Percentiles rank a stretch among this genome's conserved stretches.
Conservation (phyloP, 2,329 filamentous ascomycete genomes). For the Alternaria sp. region DNA sequence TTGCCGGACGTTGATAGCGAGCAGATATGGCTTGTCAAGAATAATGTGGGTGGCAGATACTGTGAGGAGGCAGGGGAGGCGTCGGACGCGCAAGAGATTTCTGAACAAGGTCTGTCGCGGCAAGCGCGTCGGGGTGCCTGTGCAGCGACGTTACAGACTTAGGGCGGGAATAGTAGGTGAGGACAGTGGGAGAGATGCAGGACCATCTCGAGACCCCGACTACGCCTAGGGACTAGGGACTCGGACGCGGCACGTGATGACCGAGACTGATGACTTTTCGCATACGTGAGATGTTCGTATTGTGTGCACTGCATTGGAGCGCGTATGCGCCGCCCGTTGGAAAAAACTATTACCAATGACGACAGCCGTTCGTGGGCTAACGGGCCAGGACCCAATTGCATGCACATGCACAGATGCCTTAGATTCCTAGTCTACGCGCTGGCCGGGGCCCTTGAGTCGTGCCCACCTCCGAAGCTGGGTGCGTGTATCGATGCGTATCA, state of each 20-base stretch:
- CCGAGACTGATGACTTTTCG: conserved; percentile 18
- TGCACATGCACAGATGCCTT: conserved; percentile 21
- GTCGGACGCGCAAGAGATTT: conserved; percentile 22
- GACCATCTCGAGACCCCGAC: background rate
- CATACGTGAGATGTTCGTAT: conserved; percentile 8
- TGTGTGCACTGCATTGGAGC: conserved; percentile 17
- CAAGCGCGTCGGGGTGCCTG: conserved; percentile 28
- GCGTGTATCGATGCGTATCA: conserved; percentile 1
- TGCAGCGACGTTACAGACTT: conserved; percentile 19
- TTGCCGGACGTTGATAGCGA: conserved; percentile 26
- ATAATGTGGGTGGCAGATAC: conserved; percentile 7
- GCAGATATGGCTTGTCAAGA: conserved; percentile 9
- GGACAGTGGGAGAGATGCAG: conserved; percentile 8
- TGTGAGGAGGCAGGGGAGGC: conserved; percentile 15
- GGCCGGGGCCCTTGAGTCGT: conserved; percentile 25
- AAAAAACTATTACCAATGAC: conserved; percentile 21
- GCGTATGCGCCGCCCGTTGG: conserved; percentile 18
- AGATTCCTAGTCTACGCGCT: conserved; percentile 20
- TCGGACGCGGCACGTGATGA: conserved; percentile 23
- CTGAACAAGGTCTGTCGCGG: conserved; percentile 24
- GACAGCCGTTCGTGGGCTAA: conserved; percentile 23
- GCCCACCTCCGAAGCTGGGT: conserved; percentile 3
- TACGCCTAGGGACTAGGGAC: background rate
- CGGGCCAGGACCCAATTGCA: conserved; percentile 23
- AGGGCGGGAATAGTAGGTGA: conserved; percentile 12